Base-by-base conservation (phyloP, 345 rosid species). In the Viola odorata region DNA sequence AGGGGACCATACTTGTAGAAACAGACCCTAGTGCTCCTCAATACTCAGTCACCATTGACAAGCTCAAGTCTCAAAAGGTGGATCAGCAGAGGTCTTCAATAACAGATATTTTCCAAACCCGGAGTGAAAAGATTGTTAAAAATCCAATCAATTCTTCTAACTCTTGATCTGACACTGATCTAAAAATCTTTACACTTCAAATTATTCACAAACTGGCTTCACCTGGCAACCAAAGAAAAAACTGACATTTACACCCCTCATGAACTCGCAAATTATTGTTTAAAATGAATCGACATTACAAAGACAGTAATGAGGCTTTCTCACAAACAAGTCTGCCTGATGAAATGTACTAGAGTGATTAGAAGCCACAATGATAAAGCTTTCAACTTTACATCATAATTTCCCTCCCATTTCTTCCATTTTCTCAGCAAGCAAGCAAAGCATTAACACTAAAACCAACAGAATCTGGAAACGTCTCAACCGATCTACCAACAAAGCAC, bases 1-100 rank as follows among this genome's bases (percentile, higher is more conserved):
- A 73, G 81, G 95, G 91, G 96, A 73, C 87, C 88, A 73, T 69
- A 61, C 66, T 62, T 64, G 53, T 37, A 69, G 84, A 76, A 76
- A 80, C 75, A 73, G 79, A 79, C 78, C 69, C 60, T 61, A 71
- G 64, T 68, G 75, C 76, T 62, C 64, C 59, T 69, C 67, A 40
- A 74, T 66, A 73, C 73, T 57, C 62, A 60, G 79, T 68, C 75
- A 60, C 74, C 77, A 67, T 76, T 78, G 71, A 60, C 70, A 72
- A 75, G 76, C 68, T 75, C 71, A 67, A 49, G 23, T 38, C 52
- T 23, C 41, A 38, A 64, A 58, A 15, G 51, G 70, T 55, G 65
- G 41, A 45, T 45, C 38, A 73, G 41, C 10, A 55, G 1, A 57
- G 40, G 17, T 16, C 52, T 53, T 57, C 59, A 37, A 23, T 4